phyloP scores from a whole-genome alignment of 805 yeast genomes.

The Yamadazyma takamatsuzukensis region DNA sequence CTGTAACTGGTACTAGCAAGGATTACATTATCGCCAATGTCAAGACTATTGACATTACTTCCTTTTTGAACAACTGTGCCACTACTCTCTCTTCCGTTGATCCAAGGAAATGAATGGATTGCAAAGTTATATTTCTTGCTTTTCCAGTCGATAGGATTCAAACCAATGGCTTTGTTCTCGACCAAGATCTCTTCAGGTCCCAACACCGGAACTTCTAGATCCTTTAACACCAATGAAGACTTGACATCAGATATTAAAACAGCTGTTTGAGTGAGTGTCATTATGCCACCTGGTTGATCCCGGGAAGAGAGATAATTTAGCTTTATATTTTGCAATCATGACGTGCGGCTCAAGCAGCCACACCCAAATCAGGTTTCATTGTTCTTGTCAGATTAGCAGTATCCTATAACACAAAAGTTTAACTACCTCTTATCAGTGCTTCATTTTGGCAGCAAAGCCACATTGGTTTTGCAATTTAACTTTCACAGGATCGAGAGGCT shows the following conservation, averaged over 20 bases:
- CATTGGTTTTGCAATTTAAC: too few species aligned
- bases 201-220: conserved; percentile 13
- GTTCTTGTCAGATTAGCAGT: too few species aligned
- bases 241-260: conserved; percentile 3
- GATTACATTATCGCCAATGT: conserved; percentile 36
- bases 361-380: too few species aligned
- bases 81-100: conserved; percentile 46
- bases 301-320: too few species aligned
- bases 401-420: too few species aligned
- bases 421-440: too few species aligned
- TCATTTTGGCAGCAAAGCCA: too few species aligned
- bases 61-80: conserved; percentile 38
- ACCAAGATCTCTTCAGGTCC: conserved; percentile 21
- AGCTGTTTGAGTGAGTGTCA: conserved; percentile 6
- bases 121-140: conserved; percentile 44
- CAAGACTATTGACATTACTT: conserved; percentile 22
- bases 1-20: conserved; percentile 46
- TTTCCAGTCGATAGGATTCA: conserved; percentile 51
- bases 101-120: conserved; percentile 47
- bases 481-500: too few species aligned
- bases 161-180: conserved; percentile 31
- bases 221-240: conserved; percentile 3
- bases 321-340: background rate
- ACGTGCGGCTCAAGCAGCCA: background rate
- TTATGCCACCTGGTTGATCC: too few species aligned